Percentiles rank a stretch among this genome's conserved stretches.
These are phyloP conservation scores for Cyberlindnera japonica DNA, from an alignment of 805 yeast genomes.

Conservation along the genomic window DNA sequence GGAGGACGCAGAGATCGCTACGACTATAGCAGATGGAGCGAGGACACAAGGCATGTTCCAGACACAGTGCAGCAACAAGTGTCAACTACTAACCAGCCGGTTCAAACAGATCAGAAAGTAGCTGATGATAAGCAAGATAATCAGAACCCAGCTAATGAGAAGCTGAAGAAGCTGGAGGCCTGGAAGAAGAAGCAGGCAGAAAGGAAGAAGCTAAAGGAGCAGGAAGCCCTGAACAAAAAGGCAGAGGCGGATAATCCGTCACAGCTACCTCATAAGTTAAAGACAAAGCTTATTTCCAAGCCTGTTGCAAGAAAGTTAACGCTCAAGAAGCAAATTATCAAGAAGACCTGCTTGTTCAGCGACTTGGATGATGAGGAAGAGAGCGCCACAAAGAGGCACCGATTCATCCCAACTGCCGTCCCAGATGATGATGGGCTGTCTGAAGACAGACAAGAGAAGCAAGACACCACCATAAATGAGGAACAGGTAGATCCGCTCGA, in stretches of 20 bases:
- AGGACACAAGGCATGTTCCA: slow-evolving; percentile 1
- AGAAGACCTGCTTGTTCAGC: slow-evolving; percentile 24
- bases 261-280: background rate
- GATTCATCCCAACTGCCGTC: slow-evolving; percentile 22
- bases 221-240: slow-evolving; percentile 11
- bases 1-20: background rate
- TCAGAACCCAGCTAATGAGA: too few relatives aligned
- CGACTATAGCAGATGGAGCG: background rate
- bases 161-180: slow-evolving; percentile 42
- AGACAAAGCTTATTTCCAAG: background rate
- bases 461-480: too few relatives aligned
- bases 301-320: background rate
- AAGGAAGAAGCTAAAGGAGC: slow-evolving; percentile 24
- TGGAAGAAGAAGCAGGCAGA: slow-evolving; percentile 46
- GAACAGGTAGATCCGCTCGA: slow-evolving; percentile 44
- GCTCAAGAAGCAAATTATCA: slow-evolving; percentile 9
- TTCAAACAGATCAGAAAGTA: slow-evolving; percentile 4
- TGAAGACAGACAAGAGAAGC: slow-evolving; percentile 2
- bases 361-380: slow-evolving; percentile 32
- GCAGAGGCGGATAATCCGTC: background rate
- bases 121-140: too few relatives aligned
- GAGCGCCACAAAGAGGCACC: slow-evolving; percentile 12
- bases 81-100: slow-evolving; percentile 24
- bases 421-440: slow-evolving; percentile 1
- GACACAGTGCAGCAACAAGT: slow-evolving; percentile 2